Percentiles rank a stretch among this genome's conserved stretches.
These are phyloP conservation scores for Grosmannia clavigera DNA, from an alignment of 2,329 filamentous ascomycete genomes.

Conservation along the genomic window DNA sequence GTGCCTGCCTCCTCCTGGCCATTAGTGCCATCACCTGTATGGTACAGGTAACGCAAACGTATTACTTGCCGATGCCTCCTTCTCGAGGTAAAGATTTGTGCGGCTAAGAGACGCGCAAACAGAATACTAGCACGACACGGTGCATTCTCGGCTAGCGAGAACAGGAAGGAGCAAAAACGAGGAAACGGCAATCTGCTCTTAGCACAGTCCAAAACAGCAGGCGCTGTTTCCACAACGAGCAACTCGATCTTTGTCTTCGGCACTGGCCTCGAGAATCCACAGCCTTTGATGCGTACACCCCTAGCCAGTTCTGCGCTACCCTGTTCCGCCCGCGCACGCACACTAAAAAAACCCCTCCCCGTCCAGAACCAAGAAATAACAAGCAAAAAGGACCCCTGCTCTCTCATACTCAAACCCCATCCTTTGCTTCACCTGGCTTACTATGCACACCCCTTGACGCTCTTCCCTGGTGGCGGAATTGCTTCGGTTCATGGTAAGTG, in stretches of 20 bases:
- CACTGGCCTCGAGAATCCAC: neutral
- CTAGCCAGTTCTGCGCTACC: neutral
- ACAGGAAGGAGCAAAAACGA: neutral
- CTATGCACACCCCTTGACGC: neutral
- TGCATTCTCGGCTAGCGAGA: too few relatives aligned
- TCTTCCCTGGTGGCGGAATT: neutral
- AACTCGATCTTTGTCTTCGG: neutral
- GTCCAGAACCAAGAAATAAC: neutral
- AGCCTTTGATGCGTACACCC: neutral
- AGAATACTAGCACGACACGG: neutral
- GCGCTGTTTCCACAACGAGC: neutral
- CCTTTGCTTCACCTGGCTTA: neutral
- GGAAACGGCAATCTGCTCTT: neutral
- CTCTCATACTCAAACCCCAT: neutral
- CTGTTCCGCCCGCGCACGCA: neutral
- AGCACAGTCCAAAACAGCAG: neutral
- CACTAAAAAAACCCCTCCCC: neutral
- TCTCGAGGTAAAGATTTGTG: neutral
- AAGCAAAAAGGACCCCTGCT: neutral
- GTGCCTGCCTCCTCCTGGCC: neutral
- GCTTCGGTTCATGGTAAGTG: neutral
- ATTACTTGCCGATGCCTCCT: too few relatives aligned
- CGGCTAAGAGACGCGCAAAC: neutral
- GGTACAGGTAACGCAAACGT: too few relatives aligned
- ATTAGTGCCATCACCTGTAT: too few relatives aligned